Evolutionary conservation across 129 eudicot species (phyloP).

Genomic region (Erigeron canadensis): DNA sequence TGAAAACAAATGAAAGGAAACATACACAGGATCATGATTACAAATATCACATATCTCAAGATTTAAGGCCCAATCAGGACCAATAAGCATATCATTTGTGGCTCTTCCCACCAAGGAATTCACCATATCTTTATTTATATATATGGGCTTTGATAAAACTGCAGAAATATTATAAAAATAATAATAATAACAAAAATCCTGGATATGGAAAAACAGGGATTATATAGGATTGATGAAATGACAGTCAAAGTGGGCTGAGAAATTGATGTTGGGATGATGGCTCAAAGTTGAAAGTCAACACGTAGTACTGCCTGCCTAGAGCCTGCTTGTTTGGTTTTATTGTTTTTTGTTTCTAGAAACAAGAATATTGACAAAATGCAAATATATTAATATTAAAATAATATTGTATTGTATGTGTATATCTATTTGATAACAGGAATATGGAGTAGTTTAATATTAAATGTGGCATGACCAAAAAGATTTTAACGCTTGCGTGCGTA

Average conservation of each 20-base stretch:
- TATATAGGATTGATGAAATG: not conserved
- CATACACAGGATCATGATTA: constrained; percentile 55
- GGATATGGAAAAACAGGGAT: constrained; percentile 4
- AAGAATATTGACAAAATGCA: too few species aligned
- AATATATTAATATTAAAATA: too few species aligned
- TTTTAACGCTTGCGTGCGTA: too few species aligned
- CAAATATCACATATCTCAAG: constrained; percentile 61
- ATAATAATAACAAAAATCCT: not conserved
- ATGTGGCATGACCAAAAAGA: too few species aligned
- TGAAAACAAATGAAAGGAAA: not conserved
- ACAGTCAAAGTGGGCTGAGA: constrained; percentile 24
- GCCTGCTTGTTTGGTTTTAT: too few species aligned
- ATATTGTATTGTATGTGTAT: too few species aligned
- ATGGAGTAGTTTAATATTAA: too few species aligned
- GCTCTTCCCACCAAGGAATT: constrained; percentile 79
- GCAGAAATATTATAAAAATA: not conserved
- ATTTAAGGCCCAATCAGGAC: constrained; percentile 60
- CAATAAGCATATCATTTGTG: constrained; percentile 57
- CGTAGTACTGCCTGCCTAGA: constrained; percentile 9
- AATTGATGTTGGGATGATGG: not conserved
- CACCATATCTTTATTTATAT: constrained; percentile 47
- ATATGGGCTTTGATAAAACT: not conserved
- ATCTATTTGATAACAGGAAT: too few species aligned
- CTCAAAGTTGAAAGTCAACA: constrained; percentile 27
- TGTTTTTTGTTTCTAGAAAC: too few species aligned